These are phyloP conservation scores for Glycine latifolia DNA, from an alignment of 306 rosid genomes.

Conservation along the genomic window DNA sequence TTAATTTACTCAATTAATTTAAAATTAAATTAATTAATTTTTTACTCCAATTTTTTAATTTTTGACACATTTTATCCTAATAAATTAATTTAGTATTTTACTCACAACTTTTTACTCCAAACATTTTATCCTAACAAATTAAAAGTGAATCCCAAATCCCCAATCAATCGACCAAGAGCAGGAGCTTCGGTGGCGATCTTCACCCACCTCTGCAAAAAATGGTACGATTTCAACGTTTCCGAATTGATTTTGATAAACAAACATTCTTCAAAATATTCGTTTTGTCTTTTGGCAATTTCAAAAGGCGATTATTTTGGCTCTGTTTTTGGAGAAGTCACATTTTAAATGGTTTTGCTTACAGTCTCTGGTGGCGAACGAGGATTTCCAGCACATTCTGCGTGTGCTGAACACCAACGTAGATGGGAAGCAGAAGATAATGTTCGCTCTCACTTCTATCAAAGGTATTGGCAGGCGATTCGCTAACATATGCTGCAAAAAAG, in stretches of 20 bases:
- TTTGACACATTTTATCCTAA: too few relatives aligned
- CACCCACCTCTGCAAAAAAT: conserved; percentile 8
- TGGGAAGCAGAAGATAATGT: conserved; percentile 49
- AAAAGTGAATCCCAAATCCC: background rate
- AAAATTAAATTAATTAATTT: too few relatives aligned
- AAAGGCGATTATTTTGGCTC: background rate
- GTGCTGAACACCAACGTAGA: conserved; percentile 54
- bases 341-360: background rate
- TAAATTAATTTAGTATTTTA: too few relatives aligned
- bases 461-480: conserved; percentile 31
- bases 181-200: conserved; percentile 13
- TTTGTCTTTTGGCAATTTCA: background rate
- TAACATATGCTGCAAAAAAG: conserved; percentile 15
- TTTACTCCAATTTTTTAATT: too few relatives aligned
- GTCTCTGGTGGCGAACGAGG: conserved; percentile 52
- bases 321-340: background rate
- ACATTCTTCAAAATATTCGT: background rate
- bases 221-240: conserved; percentile 16
- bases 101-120: too few relatives aligned
- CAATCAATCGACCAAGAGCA: background rate
- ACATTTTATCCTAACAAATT: too few relatives aligned
- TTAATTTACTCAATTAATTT: too few relatives aligned
- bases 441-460: conserved; percentile 33
- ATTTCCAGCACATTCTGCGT: conserved; percentile 54
- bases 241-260: background rate